Percentiles rank a stretch among this genome's conserved stretches.
Evolutionary conservation across 1,284 basidiomycete species (phyloP).

Genomic region (Agaricales sp.): DNA sequence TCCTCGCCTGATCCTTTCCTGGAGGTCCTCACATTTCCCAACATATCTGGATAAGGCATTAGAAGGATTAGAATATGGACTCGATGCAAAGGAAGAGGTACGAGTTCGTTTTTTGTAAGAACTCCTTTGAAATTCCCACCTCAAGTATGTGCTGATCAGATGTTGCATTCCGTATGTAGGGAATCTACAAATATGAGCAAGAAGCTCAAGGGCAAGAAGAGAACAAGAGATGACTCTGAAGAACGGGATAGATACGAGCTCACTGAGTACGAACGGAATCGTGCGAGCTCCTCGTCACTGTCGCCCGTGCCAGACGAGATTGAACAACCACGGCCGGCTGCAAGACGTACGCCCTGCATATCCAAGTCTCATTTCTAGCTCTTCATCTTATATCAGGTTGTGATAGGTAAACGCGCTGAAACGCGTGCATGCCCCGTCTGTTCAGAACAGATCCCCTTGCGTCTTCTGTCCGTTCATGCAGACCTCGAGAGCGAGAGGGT

Average conservation of each 20-base stretch:
- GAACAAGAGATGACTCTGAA: not conserved
- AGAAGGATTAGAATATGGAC: too few relatives aligned
- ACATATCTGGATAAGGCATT: too few relatives aligned
- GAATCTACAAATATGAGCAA: not conserved
- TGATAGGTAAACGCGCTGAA: slow-evolving; percentile 56
- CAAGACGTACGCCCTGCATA: not conserved
- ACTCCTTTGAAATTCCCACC: too few relatives aligned
- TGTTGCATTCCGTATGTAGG: too few relatives aligned
- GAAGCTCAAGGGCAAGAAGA: not conserved
- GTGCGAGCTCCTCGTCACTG: not conserved
- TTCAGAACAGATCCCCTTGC: slow-evolving; percentile 55
- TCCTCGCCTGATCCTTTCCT: not conserved
- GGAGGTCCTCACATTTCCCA: slow-evolving; percentile 2
- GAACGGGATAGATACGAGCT: not conserved
- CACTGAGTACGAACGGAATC: not conserved
- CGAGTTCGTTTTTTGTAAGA: too few relatives aligned
- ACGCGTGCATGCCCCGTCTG: slow-evolving; percentile 66
- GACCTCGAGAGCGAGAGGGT: slow-evolving; percentile 57
- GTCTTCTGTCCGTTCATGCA: slow-evolving; percentile 51
- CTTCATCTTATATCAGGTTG: not conserved
- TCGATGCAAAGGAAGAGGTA: too few relatives aligned
- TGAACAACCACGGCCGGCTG: not conserved
- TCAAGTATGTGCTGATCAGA: too few relatives aligned
- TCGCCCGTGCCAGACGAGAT: not conserved
- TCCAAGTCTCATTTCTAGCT: not conserved